A percentile compares a stretch with the other conserved stretches of the same genome.
phyloP scores from a whole-genome alignment of 139 green algal species.

The Closterium sp. region DNA sequence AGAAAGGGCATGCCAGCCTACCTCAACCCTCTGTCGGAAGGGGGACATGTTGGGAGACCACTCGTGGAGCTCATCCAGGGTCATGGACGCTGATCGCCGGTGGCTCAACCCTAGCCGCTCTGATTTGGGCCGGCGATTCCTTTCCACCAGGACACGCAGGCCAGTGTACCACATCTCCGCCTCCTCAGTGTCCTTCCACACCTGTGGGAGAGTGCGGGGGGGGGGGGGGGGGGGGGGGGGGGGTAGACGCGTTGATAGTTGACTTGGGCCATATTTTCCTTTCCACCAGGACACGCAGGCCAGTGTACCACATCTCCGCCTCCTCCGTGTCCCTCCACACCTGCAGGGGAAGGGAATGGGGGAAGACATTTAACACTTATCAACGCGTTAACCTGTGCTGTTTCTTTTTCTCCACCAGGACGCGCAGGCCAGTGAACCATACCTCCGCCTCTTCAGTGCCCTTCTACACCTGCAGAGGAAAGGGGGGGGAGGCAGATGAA shows the following conservation, averaged over 20 bases:
- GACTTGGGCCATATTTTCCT: background rate
- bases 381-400: background rate
- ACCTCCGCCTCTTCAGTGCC: slow-evolving; percentile 38
- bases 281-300: background rate
- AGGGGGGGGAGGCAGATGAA: too few species aligned
- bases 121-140: background rate
- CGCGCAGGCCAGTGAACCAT: slow-evolving; percentile 35
- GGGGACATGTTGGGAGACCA: background rate
- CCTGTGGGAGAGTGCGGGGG: background rate
- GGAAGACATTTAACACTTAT: background rate
- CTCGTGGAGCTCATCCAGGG: background rate
- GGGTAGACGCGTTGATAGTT: too few species aligned
- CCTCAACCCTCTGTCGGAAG: background rate
- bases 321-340: background rate
- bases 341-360: background rate
- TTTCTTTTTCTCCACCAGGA: background rate
- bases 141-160: background rate
- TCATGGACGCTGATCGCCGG: background rate
- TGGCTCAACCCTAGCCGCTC: background rate
- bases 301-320: background rate
- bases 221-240: too few species aligned
- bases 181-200: background rate
- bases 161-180: background rate
- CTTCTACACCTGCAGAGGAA: slow-evolving; percentile 45
- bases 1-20: background rate